Conservation (phyloP, 2,329 filamentous ascomycete genomes). For the Colletotrichum sp. region DNA sequence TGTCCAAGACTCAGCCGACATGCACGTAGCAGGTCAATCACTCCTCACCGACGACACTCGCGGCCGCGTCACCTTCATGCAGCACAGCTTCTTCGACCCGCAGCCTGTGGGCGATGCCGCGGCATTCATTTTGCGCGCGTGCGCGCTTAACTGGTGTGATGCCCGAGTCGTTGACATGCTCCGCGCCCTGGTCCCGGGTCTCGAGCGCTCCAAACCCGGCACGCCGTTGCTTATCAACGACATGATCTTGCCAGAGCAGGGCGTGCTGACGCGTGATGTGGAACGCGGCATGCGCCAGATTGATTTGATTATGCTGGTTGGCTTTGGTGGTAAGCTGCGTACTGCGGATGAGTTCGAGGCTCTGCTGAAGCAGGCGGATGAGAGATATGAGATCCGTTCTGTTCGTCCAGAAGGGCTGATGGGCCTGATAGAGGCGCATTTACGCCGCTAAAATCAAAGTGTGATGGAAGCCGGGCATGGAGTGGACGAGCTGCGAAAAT, state of each 20-base stretch:
- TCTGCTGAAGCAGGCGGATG: background rate
- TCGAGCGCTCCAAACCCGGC: constrained; percentile 23
- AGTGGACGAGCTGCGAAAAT: background rate
- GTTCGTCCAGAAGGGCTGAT: background rate
- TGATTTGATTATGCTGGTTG: constrained; percentile 30
- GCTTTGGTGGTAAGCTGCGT: constrained; percentile 28
- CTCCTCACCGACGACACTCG: constrained; percentile 6
- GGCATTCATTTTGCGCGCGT: constrained; percentile 29
- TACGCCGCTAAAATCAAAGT: background rate
- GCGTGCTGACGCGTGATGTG: background rate
- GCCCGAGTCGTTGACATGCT: constrained; percentile 28
- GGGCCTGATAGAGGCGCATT: background rate
- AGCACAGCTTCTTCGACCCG: constrained; percentile 30
- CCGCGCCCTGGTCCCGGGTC: constrained; percentile 25
- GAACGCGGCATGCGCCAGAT: constrained; percentile 26
- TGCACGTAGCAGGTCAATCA: constrained; percentile 24
- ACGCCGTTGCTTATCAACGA: constrained; percentile 29
- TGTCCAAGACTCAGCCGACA: constrained; percentile 27
- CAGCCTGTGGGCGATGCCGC: constrained; percentile 24
- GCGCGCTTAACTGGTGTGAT: constrained; percentile 28
- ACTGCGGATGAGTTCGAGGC: constrained; percentile 24
- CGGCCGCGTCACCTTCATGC: constrained; percentile 22
- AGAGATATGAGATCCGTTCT: background rate
- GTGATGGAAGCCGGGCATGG: background rate
- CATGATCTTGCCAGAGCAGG: constrained; percentile 22